A percentile compares a stretch with the other conserved stretches of the same genome.
Conservation (phyloP, 1,139 yeast genomes). For the Geotrichum carabidarum region DNA sequence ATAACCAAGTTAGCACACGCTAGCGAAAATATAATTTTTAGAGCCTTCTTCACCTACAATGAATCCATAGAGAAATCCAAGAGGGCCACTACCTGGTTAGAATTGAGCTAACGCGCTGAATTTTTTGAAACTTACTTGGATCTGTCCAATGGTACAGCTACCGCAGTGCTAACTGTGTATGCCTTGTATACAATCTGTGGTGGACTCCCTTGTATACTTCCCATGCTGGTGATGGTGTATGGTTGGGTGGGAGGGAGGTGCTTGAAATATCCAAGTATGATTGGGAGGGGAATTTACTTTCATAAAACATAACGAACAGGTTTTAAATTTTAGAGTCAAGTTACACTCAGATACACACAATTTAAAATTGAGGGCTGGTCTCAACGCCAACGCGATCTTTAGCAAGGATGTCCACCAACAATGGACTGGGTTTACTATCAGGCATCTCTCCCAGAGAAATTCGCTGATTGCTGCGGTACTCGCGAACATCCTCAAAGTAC, state of each 20-base stretch:
- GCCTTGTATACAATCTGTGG: slow-evolving; percentile 9
- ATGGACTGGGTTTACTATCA: slow-evolving; percentile 50
- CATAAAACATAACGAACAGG: too few species aligned
- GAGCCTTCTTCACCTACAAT: slow-evolving; percentile 9
- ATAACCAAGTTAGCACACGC: neutral
- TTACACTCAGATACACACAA: neutral
- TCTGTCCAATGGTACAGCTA: neutral
- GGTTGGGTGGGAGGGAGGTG: neutral
- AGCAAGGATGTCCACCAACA: slow-evolving; percentile 75
- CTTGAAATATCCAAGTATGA: too few species aligned
- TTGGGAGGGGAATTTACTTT: too few species aligned
- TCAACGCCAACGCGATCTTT: slow-evolving; percentile 68
- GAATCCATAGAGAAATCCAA: slow-evolving; percentile 21
- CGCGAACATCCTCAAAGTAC: slow-evolving; percentile 65
- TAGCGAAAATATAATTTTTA: neutral
- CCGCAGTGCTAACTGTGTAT: slow-evolving; percentile 8
- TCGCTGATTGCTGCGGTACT: slow-evolving; percentile 46
- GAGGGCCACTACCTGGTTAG: slow-evolving; percentile 9
- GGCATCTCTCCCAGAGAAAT: slow-evolving; percentile 35
- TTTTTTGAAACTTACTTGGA: slow-evolving; percentile 5
- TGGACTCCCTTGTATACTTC: neutral
- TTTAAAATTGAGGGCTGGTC: slow-evolving; percentile 30
- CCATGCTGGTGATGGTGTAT: neutral
- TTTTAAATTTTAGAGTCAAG: neutral
- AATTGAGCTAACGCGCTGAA: neutral